Conservation (phyloP, 208 protist genomes). For the Trypanosoma avium region DNA sequence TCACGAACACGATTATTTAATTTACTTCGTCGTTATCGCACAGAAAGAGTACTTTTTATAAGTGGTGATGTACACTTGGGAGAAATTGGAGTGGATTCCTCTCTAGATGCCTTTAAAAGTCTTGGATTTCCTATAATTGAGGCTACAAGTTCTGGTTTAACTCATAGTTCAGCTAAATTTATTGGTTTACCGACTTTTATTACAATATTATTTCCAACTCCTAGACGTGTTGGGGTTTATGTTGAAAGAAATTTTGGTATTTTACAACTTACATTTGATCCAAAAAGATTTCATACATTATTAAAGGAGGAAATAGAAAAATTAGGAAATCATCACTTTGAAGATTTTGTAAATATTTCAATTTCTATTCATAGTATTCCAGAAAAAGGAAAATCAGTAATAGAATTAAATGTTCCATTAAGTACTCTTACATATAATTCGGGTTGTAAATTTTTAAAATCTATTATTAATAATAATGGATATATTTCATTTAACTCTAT, state of each 20-base stretch:
- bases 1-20: conserved; percentile 56
- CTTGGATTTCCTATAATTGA: conserved; percentile 77
- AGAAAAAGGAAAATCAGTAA: conserved; percentile 34
- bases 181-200: conserved; percentile 39
- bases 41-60: conserved; percentile 72
- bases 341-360: conserved; percentile 50
- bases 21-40: conserved; percentile 38
- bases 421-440: conserved; percentile 47
- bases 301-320: not conserved
- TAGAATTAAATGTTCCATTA: conserved; percentile 56
- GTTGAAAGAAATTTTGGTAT: conserved; percentile 74
- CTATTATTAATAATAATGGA: conserved; percentile 17
- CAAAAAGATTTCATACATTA: conserved; percentile 1
- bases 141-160: conserved; percentile 80
- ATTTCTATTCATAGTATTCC: conserved; percentile 62
- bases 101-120: conserved; percentile 29
- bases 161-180: conserved; percentile 67
- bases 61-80: conserved; percentile 86
- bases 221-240: conserved; percentile 56
- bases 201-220: conserved; percentile 39
- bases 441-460: conserved; percentile 33
- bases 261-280: conserved; percentile 40
- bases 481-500: too few species aligned
- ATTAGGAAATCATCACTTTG: conserved; percentile 21
- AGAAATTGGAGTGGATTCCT: conserved; percentile 69